Base-by-base conservation (phyloP, 2,329 filamentous ascomycete genomes). In the Pestalotiopsis sp. region DNA sequence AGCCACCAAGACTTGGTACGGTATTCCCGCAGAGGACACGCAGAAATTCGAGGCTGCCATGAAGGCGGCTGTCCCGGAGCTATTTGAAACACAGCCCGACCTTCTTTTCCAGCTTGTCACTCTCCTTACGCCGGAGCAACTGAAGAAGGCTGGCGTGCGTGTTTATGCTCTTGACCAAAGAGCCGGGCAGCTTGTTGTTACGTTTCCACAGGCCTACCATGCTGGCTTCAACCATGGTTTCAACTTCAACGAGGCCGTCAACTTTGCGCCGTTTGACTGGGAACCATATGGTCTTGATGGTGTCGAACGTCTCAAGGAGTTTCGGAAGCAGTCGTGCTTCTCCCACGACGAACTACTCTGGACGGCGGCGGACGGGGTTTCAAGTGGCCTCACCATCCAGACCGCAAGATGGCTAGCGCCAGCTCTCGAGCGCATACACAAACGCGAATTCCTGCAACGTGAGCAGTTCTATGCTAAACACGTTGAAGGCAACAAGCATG, bases 201-300 rank as follows among this genome's bases (percentile, higher is more conserved):
- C 96, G 0, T 99, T 98, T 75, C 96, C 96, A 0, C 93, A 97
- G 78, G 96, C 96, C 0, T 99, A 98, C 75, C 96, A 99, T 78
- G 95, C 96, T 5, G 96, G 96, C 0, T 99, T 99, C 82, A 99
- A 99, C 75, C 96, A 99, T 75, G 96, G 93, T 0, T 99, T 99
- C 84, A 99, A 99, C 78, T 97, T 98, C 81, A 99, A 99, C 74
- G 96, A 99, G 79, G 96, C 96, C 4, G 96, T 99, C 74, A 99
- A 99, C 78, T 99, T 99, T 81, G 96, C 96, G 0, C 96, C 96
- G 0, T 87, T 85, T 36, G 96, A 99, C 75, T 99, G 96, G 96
- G 96, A 99, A 76, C 94, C 94, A 0, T 97, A 91, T 77, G 96
- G 96, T 2, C 90, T 95, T 67, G 87, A 91, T 36, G 95, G 96